Conservation (phyloP, 176 grass and related monocot genomes). For the Themeda triandra region DNA sequence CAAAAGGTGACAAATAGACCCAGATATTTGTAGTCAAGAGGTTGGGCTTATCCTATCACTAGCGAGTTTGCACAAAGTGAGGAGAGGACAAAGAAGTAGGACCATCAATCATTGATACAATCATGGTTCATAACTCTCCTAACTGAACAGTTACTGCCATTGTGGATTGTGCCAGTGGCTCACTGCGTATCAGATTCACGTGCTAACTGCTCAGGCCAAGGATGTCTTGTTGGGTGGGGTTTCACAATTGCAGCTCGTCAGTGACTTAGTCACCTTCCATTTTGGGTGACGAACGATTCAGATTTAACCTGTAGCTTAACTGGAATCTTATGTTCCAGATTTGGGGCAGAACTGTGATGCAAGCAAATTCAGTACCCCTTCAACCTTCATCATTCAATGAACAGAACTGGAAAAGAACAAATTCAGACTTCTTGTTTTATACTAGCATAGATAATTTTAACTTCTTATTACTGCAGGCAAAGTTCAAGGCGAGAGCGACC, state of each 20-base stretch:
- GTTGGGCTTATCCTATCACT: conserved; percentile 7
- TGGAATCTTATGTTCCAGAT: background rate
- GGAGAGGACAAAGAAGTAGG: conserved; percentile 19
- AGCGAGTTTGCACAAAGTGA: background rate
- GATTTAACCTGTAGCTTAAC: background rate
- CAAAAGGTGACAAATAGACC: background rate
- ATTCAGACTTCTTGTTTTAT: background rate
- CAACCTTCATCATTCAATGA: background rate
- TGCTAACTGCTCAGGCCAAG: background rate
- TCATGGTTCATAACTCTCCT: background rate
- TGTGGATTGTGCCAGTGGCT: no score
- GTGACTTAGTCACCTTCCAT: background rate
- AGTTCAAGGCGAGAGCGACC: conserved; percentile 70
- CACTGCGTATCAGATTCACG: background rate
- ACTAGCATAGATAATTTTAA: background rate
- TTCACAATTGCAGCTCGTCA: background rate
- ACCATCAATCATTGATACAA: conserved; percentile 29
- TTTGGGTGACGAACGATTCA: background rate
- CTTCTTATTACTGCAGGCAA: conserved; percentile 53
- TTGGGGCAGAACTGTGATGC: background rate
- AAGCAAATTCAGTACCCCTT: background rate
- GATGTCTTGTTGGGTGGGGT: background rate
- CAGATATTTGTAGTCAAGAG: conserved; percentile 20
- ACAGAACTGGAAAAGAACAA: background rate
- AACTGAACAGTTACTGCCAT: background rate